A percentile compares a stretch with the other conserved stretches of the same genome.
phyloP scores from a whole-genome alignment of 2,329 filamentous ascomycete species.

The Saccharata proteae region DNA sequence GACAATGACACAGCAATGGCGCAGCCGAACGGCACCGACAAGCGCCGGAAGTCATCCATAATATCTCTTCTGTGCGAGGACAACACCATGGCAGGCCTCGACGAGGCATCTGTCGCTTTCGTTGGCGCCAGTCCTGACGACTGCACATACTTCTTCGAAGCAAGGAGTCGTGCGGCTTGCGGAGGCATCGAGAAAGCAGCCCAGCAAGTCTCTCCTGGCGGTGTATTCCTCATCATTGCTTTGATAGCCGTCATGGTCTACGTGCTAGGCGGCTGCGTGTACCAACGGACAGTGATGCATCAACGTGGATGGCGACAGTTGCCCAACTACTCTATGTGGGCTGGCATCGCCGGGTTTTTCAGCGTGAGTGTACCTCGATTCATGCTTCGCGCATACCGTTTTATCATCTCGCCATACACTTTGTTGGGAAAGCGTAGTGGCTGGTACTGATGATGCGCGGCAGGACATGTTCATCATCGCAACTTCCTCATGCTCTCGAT shows the following conservation, averaged over 20 bases:
- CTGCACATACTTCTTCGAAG: conserved; percentile 93
- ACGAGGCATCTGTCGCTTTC: conserved; percentile 62
- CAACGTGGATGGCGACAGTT: conserved; percentile 90
- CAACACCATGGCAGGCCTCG: conserved; percentile 51
- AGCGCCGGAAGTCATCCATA: conserved; percentile 67
- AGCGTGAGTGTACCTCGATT: conserved; percentile 45
- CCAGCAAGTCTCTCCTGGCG: conserved; percentile 53
- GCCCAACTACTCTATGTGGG: conserved; percentile 90
- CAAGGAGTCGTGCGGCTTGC: conserved; percentile 76
- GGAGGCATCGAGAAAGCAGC: conserved; percentile 50
- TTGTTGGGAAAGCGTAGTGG: not conserved
- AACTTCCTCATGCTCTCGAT: conserved; percentile 56
- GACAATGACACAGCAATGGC: conserved; percentile 23
- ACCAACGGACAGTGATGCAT: conserved; percentile 88
- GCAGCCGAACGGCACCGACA: conserved; percentile 31
- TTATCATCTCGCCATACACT: no score
- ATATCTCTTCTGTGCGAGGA: conserved; percentile 90
- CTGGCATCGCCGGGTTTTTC: conserved; percentile 72
- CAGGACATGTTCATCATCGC: conserved; percentile 52
- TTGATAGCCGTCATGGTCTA: conserved; percentile 73
- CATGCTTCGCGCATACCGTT: not conserved
- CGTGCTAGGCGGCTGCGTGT: conserved; percentile 82
- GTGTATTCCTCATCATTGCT: conserved; percentile 82
- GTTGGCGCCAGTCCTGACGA: conserved; percentile 72
- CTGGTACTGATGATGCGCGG: not conserved